Evolutionary conservation across 1,284 basidiomycete genomes (phyloP).

Genomic region (Earliella scabrosa): DNA sequence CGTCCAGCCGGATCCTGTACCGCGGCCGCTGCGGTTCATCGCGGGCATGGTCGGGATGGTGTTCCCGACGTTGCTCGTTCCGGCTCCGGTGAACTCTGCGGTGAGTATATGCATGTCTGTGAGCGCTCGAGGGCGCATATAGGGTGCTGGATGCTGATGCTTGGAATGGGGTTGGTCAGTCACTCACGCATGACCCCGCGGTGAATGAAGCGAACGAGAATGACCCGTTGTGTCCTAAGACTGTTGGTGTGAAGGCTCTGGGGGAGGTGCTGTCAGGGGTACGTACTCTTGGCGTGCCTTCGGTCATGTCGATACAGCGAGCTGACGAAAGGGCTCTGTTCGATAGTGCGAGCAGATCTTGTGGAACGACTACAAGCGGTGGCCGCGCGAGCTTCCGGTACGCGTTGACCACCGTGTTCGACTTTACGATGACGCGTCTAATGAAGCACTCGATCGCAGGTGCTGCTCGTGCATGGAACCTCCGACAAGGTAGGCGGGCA

Average conservation of each 20-base stretch:
- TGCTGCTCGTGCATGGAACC: slow-evolving; percentile 78
- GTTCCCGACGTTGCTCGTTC: slow-evolving; percentile 58
- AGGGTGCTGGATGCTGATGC: neutral
- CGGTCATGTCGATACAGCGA: neutral
- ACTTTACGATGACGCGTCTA: neutral
- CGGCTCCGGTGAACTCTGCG: slow-evolving; percentile 58
- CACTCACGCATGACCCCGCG: slow-evolving; percentile 67
- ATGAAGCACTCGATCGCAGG: slow-evolving; percentile 33
- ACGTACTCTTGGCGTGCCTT: slow-evolving; percentile 18
- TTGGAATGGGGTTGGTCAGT: slow-evolving; percentile 38
- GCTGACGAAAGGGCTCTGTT: neutral
- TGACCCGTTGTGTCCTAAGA: slow-evolving; percentile 69
- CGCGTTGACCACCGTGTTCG: slow-evolving; percentile 33
- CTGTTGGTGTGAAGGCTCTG: slow-evolving; percentile 65
- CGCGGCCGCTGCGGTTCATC: slow-evolving; percentile 52
- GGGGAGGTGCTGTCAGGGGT: slow-evolving; percentile 77
- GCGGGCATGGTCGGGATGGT: slow-evolving; percentile 52
- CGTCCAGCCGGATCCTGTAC: slow-evolving; percentile 59
- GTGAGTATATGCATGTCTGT: slow-evolving; percentile 40
- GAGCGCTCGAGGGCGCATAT: neutral
- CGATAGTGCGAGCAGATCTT: slow-evolving; percentile 64
- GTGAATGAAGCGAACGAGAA: slow-evolving; percentile 58
- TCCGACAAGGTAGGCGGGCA: slow-evolving; percentile 58
- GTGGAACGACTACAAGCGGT: slow-evolving; percentile 54
- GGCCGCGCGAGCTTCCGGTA: slow-evolving; percentile 77